Evolutionary conservation across 2,329 filamentous ascomycete species (phyloP).

Genomic region (Clonostachys sp.): DNA sequence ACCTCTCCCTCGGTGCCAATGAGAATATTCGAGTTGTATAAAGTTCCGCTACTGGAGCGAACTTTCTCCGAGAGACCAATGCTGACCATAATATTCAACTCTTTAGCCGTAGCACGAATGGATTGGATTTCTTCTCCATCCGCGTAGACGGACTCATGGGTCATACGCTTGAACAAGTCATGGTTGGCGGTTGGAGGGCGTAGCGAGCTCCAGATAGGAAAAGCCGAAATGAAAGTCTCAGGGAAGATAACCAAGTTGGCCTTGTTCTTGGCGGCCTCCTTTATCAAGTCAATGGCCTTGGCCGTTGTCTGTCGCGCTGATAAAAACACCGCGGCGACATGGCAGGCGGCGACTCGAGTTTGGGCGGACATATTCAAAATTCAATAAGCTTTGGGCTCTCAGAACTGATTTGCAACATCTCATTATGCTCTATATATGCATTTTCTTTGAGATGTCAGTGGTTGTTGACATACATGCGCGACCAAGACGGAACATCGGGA

Average conservation of each 20-base stretch:
- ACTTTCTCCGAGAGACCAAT: conserved; percentile 45
- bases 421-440: too few species aligned
- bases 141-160: conserved; percentile 33
- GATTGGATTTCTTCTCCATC: conserved; percentile 38
- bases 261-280: conserved; percentile 30
- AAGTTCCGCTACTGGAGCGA: conserved; percentile 32
- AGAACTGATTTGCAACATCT: too few species aligned
- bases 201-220: conserved; percentile 45
- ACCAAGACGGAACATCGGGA: too few species aligned
- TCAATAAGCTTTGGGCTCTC: too few species aligned
- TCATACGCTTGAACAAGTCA: conserved; percentile 39
- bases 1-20: conserved; percentile 37
- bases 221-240: conserved; percentile 47
- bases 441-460: too few species aligned
- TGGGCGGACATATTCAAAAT: too few species aligned
- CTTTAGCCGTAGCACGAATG: conserved; percentile 29
- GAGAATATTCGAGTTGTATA: conserved; percentile 48
- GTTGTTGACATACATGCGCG: too few species aligned
- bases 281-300: conserved; percentile 39
- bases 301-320: conserved; percentile 35
- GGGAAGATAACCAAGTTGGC: conserved; percentile 50
- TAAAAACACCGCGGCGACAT: conserved; percentile 39
- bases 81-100: conserved; percentile 32
- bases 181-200: conserved; percentile 44
- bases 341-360: conserved; percentile 21